Evolutionary conservation across 441 rosid genomes (phyloP).

Genomic region (Eutrema salsugineum): DNA sequence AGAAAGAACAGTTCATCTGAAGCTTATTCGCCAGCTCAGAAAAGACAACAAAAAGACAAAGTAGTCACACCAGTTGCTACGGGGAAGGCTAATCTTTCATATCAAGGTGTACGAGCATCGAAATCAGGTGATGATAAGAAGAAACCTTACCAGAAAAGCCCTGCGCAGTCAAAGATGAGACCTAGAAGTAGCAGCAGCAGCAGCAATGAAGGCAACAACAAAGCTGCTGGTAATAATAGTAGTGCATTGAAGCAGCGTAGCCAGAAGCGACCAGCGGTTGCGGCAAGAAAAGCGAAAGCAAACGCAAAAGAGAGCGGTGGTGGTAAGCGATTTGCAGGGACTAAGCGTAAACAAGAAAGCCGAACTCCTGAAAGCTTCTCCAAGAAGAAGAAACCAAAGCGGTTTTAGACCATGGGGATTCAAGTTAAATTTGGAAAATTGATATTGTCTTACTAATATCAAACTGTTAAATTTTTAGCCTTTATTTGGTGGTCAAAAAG

Average conservation of each 20-base stretch:
- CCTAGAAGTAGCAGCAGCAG: constrained; percentile 29
- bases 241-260: constrained; percentile 27
- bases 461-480: too few species aligned
- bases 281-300: constrained; percentile 71
- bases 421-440: too few species aligned
- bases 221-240: constrained; percentile 24
- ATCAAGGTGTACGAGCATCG: constrained; percentile 82
- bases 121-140: constrained; percentile 59
- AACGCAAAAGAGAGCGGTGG: constrained; percentile 43
- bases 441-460: too few species aligned
- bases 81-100: constrained; percentile 44
- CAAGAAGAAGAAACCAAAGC: constrained; percentile 54
- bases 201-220: constrained; percentile 13
- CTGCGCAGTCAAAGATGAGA: constrained; percentile 34
- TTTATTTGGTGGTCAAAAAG: too few species aligned
- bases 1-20: constrained; percentile 46
- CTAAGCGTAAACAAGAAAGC: constrained; percentile 69
- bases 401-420: too few species aligned
- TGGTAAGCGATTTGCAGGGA: constrained; percentile 40
- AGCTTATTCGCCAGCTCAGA: constrained; percentile 42
- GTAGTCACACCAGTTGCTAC: constrained; percentile 39
- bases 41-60: constrained; percentile 36
- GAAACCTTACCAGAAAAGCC: constrained; percentile 33
- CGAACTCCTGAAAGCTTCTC: constrained; percentile 53
- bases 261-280: constrained; percentile 80